phyloP scores from a whole-genome alignment of 2,329 filamentous ascomycete species.

The Diaporthe sp. region DNA sequence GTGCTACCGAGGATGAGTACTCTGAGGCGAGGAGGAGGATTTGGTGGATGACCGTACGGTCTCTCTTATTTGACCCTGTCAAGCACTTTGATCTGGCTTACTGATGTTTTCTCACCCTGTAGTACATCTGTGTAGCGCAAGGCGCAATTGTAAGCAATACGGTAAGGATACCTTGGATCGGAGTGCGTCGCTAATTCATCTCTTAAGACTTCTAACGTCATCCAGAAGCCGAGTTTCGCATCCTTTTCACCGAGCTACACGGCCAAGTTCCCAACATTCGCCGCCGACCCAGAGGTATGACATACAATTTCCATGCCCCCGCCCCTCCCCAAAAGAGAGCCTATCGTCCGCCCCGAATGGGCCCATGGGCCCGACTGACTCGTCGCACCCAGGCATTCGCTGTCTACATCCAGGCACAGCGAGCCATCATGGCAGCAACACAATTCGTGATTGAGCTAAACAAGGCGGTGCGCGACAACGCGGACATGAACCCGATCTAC shows the following conservation, averaged over 20 bases:
- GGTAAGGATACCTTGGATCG: slow-evolving; percentile 49
- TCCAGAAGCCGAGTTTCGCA: slow-evolving; percentile 59
- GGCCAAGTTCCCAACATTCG: slow-evolving; percentile 57
- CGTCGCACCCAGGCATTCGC: slow-evolving; percentile 54
- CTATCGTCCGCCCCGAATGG: not conserved
- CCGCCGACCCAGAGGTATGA: slow-evolving; percentile 58
- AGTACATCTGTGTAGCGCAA: slow-evolving; percentile 66
- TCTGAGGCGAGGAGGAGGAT: slow-evolving; percentile 61
- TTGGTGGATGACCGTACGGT: slow-evolving; percentile 67
- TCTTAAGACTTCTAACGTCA: slow-evolving; percentile 6
- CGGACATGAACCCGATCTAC: slow-evolving; percentile 57
- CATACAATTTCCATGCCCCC: not conserved
- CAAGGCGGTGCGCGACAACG: slow-evolving; percentile 52
- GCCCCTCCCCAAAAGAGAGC: no score
- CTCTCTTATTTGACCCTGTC: no score
- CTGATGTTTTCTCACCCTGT: not conserved
- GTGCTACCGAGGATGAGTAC: slow-evolving; percentile 55
- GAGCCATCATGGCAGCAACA: slow-evolving; percentile 61
- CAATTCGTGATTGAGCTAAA: slow-evolving; percentile 64
- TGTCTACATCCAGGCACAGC: slow-evolving; percentile 61
- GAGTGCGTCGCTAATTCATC: no score
- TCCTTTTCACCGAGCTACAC: slow-evolving; percentile 61
- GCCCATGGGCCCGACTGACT: not conserved
- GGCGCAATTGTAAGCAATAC: slow-evolving; percentile 65
- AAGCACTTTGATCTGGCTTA: not conserved